These are phyloP conservation scores for Sporothrix brasiliensis DNA, from an alignment of 2,329 filamentous ascomycete species.

Conservation along the genomic window DNA sequence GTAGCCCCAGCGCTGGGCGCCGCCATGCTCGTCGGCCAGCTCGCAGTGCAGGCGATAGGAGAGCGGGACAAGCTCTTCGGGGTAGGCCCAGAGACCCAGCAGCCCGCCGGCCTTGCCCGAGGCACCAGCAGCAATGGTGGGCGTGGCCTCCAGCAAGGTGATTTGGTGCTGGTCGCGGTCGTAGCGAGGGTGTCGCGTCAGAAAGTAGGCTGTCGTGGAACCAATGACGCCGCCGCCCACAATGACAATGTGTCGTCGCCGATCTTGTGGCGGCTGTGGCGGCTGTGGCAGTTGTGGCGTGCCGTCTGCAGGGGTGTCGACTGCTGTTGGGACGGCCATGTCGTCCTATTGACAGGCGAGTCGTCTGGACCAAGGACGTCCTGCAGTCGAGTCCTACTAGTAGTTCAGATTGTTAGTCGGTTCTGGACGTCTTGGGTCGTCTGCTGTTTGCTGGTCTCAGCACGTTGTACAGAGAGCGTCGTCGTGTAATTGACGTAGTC, in stretches of 20 bases:
- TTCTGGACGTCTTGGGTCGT: background rate
- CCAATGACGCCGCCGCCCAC: slow-evolving; percentile 86
- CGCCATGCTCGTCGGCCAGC: slow-evolving; percentile 80
- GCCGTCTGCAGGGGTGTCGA: slow-evolving; percentile 14
- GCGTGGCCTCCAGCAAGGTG: slow-evolving; percentile 80
- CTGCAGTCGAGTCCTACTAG: background rate
- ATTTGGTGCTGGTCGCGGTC: slow-evolving; percentile 74
- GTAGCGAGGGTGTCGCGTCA: slow-evolving; percentile 83
- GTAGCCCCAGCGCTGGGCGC: slow-evolving; percentile 83
- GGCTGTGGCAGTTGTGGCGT: background rate
- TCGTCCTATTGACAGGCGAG: background rate
- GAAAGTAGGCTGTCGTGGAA: slow-evolving; percentile 85
- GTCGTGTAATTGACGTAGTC: background rate
- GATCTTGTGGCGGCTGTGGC: background rate
- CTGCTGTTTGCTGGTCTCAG: background rate
- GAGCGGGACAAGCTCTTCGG: slow-evolving; percentile 77
- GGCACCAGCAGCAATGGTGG: slow-evolving; percentile 83
- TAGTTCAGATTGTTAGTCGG: background rate
- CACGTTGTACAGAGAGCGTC: too few relatives aligned
- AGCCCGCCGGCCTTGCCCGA: slow-evolving; percentile 94
- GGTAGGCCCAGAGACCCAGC: slow-evolving; percentile 90
- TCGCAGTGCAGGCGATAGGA: slow-evolving; percentile 83
- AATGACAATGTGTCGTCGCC: slow-evolving; percentile 46
- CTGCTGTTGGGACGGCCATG: slow-evolving; percentile 25
- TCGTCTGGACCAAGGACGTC: background rate